phyloP scores from a whole-genome alignment of 2,329 filamentous ascomycete species.

The Claviceps digitariae region DNA sequence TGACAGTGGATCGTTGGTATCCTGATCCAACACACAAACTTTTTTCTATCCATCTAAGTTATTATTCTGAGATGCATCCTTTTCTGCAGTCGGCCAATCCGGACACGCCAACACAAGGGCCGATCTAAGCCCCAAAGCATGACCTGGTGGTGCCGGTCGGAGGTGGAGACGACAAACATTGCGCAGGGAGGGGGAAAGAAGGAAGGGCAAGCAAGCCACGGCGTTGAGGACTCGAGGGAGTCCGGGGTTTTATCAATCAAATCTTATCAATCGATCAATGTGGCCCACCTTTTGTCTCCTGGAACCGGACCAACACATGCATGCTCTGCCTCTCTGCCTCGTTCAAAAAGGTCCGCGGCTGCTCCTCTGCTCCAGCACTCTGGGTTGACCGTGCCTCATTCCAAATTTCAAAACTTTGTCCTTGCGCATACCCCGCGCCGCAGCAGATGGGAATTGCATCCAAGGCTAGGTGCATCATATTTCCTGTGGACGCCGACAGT shows the following conservation, averaged over 20 bases:
- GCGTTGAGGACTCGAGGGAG: too few species aligned
- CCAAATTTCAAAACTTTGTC: neutral
- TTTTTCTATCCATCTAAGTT: too few species aligned
- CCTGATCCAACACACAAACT: too few species aligned
- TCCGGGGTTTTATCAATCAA: conserved; percentile 26
- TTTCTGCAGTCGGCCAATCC: neutral
- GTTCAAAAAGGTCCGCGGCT: conserved; percentile 6
- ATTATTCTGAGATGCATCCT: too few species aligned
- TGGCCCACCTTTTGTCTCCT: conserved; percentile 19
- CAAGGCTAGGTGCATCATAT: neutral
- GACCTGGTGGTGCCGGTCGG: neutral
- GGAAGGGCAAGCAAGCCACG: too few species aligned
- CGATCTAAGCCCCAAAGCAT: neutral
- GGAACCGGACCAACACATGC: conserved; percentile 18
- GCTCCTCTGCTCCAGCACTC: conserved; percentile 1
- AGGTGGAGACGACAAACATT: neutral
- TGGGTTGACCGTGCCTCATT: neutral
- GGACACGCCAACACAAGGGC: neutral
- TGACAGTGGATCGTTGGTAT: neutral
- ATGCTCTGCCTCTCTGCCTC: neutral
- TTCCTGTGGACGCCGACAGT: neutral
- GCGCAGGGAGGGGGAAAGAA: neutral
- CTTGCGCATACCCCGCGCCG: neutral
- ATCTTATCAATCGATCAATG: conserved; percentile 36
- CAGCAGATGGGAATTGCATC: neutral